These are phyloP conservation scores for Micractinium conductrix DNA, from an alignment of 139 green algal genomes.

Conservation along the genomic window DNA sequence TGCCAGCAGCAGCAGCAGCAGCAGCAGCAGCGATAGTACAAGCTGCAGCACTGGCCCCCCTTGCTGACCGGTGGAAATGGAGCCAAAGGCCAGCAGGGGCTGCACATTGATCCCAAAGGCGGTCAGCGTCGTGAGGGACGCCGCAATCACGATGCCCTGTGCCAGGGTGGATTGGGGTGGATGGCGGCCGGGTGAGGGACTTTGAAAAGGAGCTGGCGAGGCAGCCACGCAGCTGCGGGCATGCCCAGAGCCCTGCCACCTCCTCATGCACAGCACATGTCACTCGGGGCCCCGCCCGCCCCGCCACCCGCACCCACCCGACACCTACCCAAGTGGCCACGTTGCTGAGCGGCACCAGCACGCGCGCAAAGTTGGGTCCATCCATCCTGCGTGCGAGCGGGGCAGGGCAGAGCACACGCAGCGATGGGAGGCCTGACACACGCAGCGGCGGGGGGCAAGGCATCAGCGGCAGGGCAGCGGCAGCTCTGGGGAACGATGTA, in stretches of 20 bases:
- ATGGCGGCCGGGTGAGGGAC: neutral
- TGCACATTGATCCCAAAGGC: conserved; percentile 39
- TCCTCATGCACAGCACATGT: neutral
- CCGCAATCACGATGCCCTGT: conserved; percentile 12
- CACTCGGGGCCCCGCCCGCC: neutral
- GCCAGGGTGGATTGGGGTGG: neutral
- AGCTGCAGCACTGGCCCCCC: too few relatives aligned
- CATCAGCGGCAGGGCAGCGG: too few relatives aligned
- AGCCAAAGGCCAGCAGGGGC: conserved; percentile 28
- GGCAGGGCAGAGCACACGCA: too few relatives aligned
- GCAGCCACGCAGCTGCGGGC: neutral
- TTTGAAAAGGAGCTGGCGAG: neutral
- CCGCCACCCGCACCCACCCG: neutral
- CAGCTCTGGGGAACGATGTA: too few relatives aligned
- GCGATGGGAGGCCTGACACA: too few relatives aligned
- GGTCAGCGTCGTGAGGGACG: conserved; percentile 5
- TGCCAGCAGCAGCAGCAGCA: too few relatives aligned
- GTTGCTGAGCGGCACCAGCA: conserved; percentile 27
- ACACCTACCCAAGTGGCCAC: conserved; percentile 39
- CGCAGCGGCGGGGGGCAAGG: too few relatives aligned
- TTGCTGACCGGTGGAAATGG: neutral
- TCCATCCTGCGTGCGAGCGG: neutral
- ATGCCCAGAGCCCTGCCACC: neutral
- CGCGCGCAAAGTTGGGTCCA: neutral
- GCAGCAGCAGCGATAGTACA: too few relatives aligned